Evolutionary conservation across 768 basidiomycete species (phyloP).

Genomic region (Boletus eberwhitei): DNA sequence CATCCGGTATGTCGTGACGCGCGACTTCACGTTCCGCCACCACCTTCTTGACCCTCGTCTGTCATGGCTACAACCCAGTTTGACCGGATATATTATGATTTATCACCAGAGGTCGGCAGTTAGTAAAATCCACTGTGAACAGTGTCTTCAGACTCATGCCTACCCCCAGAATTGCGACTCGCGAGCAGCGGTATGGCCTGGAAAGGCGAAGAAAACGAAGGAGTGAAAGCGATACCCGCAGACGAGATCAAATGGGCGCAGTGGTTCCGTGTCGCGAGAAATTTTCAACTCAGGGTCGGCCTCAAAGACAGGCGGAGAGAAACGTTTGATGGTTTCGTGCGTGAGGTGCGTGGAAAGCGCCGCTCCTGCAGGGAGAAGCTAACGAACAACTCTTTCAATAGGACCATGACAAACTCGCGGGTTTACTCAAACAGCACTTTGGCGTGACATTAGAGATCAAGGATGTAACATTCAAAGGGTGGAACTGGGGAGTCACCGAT

Average conservation of each 20-base stretch:
- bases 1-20: constrained; percentile 17
- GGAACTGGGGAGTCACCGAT: constrained; percentile 98
- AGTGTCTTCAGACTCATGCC: not conserved
- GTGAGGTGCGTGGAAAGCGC: constrained; percentile 56
- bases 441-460: constrained; percentile 78
- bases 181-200: constrained; percentile 91
- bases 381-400: constrained; percentile 27
- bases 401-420: constrained; percentile 88
- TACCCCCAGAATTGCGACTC: constrained; percentile 73
- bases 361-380: not conserved
- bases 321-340: constrained; percentile 90
- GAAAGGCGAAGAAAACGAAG: constrained; percentile 74
- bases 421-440: constrained; percentile 84
- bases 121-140: constrained; percentile 34
- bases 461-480: constrained; percentile 89
- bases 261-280: constrained; percentile 89
- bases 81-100: constrained; percentile 78
- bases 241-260: constrained; percentile 83
- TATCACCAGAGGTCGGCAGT: constrained; percentile 78
- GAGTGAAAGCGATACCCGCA: constrained; percentile 59
- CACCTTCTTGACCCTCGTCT: constrained; percentile 6
- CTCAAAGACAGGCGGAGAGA: constrained; percentile 74
- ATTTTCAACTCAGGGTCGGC: constrained; percentile 85
- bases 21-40: constrained; percentile 27
- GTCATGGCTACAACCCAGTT: constrained; percentile 73